Conservation (phyloP, 257 asterid genomes). For the Ilex aquifolium region DNA sequence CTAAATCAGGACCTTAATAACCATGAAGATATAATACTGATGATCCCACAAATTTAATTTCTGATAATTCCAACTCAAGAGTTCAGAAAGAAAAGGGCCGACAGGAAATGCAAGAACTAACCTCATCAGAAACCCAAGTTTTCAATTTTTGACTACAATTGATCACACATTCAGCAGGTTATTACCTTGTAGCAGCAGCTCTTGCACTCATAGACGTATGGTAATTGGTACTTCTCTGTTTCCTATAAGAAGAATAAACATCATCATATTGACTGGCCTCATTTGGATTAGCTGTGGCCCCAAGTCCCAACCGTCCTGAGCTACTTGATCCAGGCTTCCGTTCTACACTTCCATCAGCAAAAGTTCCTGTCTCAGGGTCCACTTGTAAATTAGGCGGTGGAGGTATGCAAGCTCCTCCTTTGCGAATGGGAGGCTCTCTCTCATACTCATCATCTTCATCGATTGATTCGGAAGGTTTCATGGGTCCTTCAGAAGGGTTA, state of each 20-base stretch:
- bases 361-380: constrained; percentile 57
- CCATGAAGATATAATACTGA: no score
- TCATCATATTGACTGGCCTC: constrained; percentile 88
- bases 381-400: constrained; percentile 68
- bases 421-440: constrained; percentile 56
- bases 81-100: no score
- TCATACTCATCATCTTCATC: constrained; percentile 66
- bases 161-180: no score
- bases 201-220: constrained; percentile 84
- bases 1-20: no score
- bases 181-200: constrained; percentile 33
- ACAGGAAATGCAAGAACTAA: no score
- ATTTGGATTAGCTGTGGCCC: constrained; percentile 73
- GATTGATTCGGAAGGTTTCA: constrained; percentile 48
- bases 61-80: no score
- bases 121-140: no score
- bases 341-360: constrained; percentile 65
- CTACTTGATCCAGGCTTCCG: constrained; percentile 58
- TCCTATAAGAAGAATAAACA: constrained; percentile 85
- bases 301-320: constrained; percentile 76
- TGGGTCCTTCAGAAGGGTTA: constrained; percentile 88
- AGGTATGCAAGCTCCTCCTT: constrained; percentile 94
- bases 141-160: no score
- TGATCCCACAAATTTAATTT: no score
- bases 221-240: constrained; percentile 80